A percentile compares a stretch with the other conserved stretches of the same genome.
Evolutionary conservation across 2,329 filamentous ascomycete species (phyloP).

Genomic region (Bisporella sp.): DNA sequence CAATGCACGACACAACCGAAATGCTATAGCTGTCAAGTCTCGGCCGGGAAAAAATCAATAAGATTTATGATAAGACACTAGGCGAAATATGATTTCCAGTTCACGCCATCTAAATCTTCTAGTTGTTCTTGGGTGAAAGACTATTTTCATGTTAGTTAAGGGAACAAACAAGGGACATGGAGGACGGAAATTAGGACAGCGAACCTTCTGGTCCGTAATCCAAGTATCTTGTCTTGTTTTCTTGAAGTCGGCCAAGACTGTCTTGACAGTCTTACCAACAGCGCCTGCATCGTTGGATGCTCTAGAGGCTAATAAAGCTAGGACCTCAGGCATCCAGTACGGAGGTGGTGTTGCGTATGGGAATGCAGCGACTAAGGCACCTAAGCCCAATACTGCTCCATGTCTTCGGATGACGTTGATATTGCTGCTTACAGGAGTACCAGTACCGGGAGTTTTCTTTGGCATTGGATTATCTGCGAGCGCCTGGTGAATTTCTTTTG

Average conservation of each 20-base stretch:
- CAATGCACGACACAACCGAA: too few relatives aligned
- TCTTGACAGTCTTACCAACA: constrained; percentile 93
- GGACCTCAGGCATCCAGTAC: constrained; percentile 84
- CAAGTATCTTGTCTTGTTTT: constrained; percentile 99
- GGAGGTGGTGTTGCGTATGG: constrained; percentile 93
- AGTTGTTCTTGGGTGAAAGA: constrained; percentile 88
- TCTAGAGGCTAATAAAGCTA: constrained; percentile 76
- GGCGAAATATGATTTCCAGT: constrained; percentile 99
- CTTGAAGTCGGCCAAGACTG: constrained; percentile 93
- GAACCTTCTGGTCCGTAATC: constrained; percentile 95
- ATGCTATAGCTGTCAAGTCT: too few relatives aligned
- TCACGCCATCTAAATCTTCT: constrained; percentile 88
- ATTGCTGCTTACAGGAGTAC: constrained; percentile 64
- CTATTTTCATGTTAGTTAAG: constrained; percentile 31
- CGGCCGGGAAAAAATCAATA: too few relatives aligned
- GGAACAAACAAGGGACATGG: constrained; percentile 15
- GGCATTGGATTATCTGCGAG: constrained; percentile 83
- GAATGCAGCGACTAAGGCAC: constrained; percentile 89
- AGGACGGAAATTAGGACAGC: constrained; percentile 23
- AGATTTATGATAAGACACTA: constrained; percentile 9
- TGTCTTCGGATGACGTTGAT: constrained; percentile 77
- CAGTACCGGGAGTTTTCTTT: constrained; percentile 60
- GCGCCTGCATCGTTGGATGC: constrained; percentile 86
- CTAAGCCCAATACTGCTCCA: constrained; percentile 84
- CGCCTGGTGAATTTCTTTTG: constrained; percentile 71